Evolutionary conservation across 805 yeast species (phyloP).

Genomic region (Candida orba): DNA sequence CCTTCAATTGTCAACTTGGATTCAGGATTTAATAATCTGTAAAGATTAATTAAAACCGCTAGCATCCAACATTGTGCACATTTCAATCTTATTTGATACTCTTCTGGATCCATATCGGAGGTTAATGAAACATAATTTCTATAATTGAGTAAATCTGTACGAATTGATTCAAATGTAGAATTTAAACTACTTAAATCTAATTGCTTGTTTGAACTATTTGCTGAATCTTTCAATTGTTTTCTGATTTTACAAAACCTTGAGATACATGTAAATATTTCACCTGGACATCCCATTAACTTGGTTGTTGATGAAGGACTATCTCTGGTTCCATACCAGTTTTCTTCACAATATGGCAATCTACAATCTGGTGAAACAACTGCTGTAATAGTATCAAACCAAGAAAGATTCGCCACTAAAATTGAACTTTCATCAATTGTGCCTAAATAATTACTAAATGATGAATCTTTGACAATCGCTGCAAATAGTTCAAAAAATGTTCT

Average conservation of each 20-base stretch:
- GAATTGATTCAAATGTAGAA: conserved; percentile 27
- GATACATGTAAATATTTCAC: conserved; percentile 44
- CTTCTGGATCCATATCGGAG: conserved; percentile 15
- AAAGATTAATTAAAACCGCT: conserved; percentile 27
- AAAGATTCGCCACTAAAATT: conserved; percentile 40
- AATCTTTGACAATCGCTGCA: conserved; percentile 42
- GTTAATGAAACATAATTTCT: conserved; percentile 37
- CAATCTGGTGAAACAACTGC: conserved; percentile 53
- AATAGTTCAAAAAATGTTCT: conserved; percentile 43
- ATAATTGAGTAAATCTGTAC: conserved; percentile 32
- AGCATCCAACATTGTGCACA: conserved; percentile 55
- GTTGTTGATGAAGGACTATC: conserved; percentile 39
- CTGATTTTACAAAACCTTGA: conserved; percentile 36
- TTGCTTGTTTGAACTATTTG: not conserved
- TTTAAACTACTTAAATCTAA: conserved; percentile 10
- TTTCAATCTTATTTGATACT: conserved; percentile 35
- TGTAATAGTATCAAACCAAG: conserved; percentile 55
- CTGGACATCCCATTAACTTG: conserved; percentile 55
- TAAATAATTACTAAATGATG: conserved; percentile 34
- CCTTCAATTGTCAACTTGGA: conserved; percentile 26
- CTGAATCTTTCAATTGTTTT: conserved; percentile 19
- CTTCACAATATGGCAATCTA: conserved; percentile 44
- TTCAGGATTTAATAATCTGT: conserved; percentile 27
- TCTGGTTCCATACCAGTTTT: conserved; percentile 45
- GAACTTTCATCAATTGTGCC: conserved; percentile 43